Conservation (phyloP, 1,284 basidiomycete species). For the Malassezia dermatis region DNA sequence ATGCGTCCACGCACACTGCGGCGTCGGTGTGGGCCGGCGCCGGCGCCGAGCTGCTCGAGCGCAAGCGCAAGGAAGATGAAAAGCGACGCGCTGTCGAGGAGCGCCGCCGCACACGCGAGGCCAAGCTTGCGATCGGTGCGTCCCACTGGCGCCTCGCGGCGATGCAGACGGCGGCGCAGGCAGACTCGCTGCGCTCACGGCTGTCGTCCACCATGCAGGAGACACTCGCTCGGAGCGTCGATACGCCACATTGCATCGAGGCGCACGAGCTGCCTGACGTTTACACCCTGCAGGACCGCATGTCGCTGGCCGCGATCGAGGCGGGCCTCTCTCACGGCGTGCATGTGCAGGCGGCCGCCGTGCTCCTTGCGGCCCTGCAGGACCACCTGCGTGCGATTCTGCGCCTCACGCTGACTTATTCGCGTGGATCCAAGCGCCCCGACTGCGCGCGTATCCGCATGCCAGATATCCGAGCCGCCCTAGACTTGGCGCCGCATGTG, state of each 20-base stretch:
- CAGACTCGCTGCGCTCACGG: conserved; percentile 25
- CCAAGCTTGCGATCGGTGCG: conserved; percentile 37
- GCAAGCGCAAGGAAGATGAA: conserved; percentile 46
- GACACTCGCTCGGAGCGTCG: conserved; percentile 28
- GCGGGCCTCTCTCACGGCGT: conserved; percentile 47
- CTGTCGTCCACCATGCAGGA: conserved; percentile 36
- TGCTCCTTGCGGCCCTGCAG: conserved; percentile 45
- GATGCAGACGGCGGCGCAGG: conserved; percentile 24
- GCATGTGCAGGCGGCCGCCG: conserved; percentile 43
- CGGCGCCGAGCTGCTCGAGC: conserved; percentile 44
- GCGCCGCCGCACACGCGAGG: conserved; percentile 35
- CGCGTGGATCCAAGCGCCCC: conserved; percentile 11
- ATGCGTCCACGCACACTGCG: conserved; percentile 20
- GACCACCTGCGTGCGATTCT: conserved; percentile 42
- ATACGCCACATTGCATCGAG: conserved; percentile 46
- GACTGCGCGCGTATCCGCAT: conserved; percentile 23
- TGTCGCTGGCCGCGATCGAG: conserved; percentile 49
- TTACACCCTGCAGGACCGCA: conserved; percentile 48
- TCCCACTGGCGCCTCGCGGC: conserved; percentile 34
- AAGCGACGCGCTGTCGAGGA: conserved; percentile 40
- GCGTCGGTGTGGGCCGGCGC: conserved; percentile 42
- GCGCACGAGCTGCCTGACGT: conserved; percentile 48
- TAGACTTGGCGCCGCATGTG: conserved; percentile 35
- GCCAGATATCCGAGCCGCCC: conserved; percentile 34
- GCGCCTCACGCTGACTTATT: conserved; percentile 32